phyloP scores from a whole-genome alignment of 2,329 filamentous ascomycete genomes.

The Sodiomyces alkalinus region DNA sequence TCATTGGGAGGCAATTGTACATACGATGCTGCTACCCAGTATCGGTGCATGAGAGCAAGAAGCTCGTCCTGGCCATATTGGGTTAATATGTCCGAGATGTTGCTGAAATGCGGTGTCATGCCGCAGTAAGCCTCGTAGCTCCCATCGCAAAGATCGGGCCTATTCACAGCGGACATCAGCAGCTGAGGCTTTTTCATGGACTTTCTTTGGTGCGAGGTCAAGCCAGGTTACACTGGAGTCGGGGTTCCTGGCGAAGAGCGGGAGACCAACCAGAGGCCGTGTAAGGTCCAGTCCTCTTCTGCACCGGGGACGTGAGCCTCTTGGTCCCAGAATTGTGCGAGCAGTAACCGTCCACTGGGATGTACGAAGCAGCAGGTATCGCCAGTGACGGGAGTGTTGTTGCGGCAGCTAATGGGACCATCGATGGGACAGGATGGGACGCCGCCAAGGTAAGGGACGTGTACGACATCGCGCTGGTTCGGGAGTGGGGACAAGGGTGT shows the following conservation, averaged over 20 bases:
- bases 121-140: constrained; percentile 26
- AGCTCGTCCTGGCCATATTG: constrained; percentile 23
- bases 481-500: constrained; percentile 8
- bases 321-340: constrained; percentile 29
- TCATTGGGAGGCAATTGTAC: constrained; percentile 3
- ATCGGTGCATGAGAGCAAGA: constrained; percentile 23
- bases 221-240: too few relatives aligned
- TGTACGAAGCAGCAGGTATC: constrained; percentile 27
- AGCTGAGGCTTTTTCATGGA: too few relatives aligned
- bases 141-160: constrained; percentile 29
- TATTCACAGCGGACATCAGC: constrained; percentile 9
- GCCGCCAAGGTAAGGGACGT: constrained; percentile 18
- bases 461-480: constrained; percentile 12
- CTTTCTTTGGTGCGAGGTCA: too few relatives aligned
- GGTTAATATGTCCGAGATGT: constrained; percentile 25
- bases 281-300: constrained; percentile 27
- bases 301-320: constrained; percentile 22
- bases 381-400: constrained; percentile 17
- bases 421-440: constrained; percentile 24
- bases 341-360: constrained; percentile 23
- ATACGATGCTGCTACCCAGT: constrained; percentile 25
- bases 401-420: constrained; percentile 24
- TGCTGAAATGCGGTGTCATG: constrained; percentile 24
- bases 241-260: not conserved
- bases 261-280: constrained; percentile 24